These are phyloP conservation scores for Pleochaeta shiraiana DNA, from an alignment of 2,329 filamentous ascomycete species.

Conservation along the genomic window DNA sequence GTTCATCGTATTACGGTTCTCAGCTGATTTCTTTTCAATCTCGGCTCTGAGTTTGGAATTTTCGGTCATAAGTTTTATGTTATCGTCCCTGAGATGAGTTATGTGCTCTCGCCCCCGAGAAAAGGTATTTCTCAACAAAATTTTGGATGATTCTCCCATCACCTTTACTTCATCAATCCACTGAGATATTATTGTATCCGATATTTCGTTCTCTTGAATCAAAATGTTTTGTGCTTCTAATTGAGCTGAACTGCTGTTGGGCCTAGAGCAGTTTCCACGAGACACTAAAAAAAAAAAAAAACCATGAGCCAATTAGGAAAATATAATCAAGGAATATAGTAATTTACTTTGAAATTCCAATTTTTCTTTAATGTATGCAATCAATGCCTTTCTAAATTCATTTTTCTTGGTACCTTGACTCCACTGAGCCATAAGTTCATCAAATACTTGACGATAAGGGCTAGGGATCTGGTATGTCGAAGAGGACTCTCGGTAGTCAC, in stretches of 20 bases:
- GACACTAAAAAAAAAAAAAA: not conserved
- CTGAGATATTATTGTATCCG: not conserved
- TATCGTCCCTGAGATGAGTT: not conserved
- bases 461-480: not conserved
- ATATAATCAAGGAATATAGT: too few species aligned
- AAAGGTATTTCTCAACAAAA: not conserved
- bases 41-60: not conserved
- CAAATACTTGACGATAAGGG: not conserved
- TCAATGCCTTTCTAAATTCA: not conserved
- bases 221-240: too few species aligned
- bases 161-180: conserved; percentile 1
- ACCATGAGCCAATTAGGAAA: too few species aligned
- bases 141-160: not conserved
- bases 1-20: not conserved
- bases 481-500: not conserved
- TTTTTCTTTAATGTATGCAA: not conserved
- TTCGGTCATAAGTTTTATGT: not conserved
- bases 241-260: too few species aligned
- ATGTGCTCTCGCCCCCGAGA: not conserved
- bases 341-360: not conserved
- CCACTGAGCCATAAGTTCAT: not conserved
- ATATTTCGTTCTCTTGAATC: not conserved
- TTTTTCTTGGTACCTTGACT: not conserved
- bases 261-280: too few species aligned
- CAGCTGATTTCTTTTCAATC: not conserved